phyloP scores from a whole-genome alignment of 495 filamentous ascomycete genomes.

The Hypomontagnella submonticulosa region DNA sequence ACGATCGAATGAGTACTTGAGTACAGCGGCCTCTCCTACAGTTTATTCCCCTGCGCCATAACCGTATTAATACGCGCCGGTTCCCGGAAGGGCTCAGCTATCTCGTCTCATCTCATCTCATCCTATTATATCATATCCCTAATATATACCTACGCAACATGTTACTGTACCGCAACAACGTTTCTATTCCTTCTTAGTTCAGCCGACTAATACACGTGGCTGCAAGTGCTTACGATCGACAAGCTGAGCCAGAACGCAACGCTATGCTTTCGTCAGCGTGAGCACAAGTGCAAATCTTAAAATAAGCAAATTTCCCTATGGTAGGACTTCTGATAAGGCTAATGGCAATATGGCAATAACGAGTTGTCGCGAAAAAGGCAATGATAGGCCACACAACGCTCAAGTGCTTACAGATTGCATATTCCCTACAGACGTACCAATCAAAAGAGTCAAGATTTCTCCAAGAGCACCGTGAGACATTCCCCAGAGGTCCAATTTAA shows the following conservation, averaged over 20 bases:
- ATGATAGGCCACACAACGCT: conserved; percentile 17
- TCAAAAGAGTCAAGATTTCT: conserved; percentile 2
- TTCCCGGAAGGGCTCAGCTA: conserved; percentile 3
- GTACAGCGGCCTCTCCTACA: background rate
- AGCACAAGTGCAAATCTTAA: background rate
- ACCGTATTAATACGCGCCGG: conserved; percentile 1
- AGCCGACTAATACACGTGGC: conserved; percentile 7
- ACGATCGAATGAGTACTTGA: too few relatives aligned
- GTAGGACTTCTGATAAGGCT: conserved; percentile 19
- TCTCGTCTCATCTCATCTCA: background rate
- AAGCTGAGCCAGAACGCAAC: conserved; percentile 27
- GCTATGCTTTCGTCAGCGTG: conserved; percentile 27
- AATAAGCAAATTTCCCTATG: background rate
- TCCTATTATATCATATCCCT: background rate
- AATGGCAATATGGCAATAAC: background rate
- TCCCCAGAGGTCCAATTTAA: conserved; percentile 15
- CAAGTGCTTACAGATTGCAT: conserved; percentile 27
- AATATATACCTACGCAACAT: background rate
- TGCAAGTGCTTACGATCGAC: conserved; percentile 27
- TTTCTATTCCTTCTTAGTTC: conserved; percentile 17
- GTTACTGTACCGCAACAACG: background rate
- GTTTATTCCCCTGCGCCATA: conserved; percentile 10
- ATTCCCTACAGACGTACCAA: conserved; percentile 9
- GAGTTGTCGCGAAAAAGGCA: background rate
- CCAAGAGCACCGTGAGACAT: conserved; percentile 10